A percentile compares a stretch with the other conserved stretches of the same genome.
These are phyloP conservation scores for Phycomyces blakesleeanus DNA, from an alignment of 192 early-diverging fungal species.

Conservation along the genomic window DNA sequence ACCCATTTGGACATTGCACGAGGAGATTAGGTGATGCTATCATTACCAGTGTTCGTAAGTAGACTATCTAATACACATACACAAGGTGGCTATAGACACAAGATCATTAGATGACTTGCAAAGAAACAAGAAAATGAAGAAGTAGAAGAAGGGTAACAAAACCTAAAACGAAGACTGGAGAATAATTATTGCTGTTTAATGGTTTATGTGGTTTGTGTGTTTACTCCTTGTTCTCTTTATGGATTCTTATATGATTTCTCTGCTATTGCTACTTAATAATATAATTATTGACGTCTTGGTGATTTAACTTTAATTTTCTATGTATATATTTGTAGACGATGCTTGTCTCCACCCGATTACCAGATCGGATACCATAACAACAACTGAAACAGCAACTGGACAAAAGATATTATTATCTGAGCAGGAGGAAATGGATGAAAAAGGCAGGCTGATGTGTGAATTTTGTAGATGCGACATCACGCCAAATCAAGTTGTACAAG, in stretches of 20 bases:
- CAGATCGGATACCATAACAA: not conserved
- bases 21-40: not conserved
- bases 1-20: not conserved
- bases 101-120: too few species aligned
- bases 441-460: conserved; percentile 4
- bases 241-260: not conserved
- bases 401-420: not conserved
- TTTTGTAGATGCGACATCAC: conserved; percentile 4
- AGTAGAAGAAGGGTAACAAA: too few species aligned
- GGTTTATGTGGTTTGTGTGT: too few species aligned
- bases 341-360: not conserved
- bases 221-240: not conserved
- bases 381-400: not conserved
- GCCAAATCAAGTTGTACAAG: not conserved
- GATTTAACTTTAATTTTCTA: too few species aligned
- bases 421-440: not conserved
- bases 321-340: too few species aligned
- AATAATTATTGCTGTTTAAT: too few species aligned
- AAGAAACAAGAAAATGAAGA: not conserved
- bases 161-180: too few species aligned
- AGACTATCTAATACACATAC: too few species aligned
- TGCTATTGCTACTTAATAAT: too few species aligned
- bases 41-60: not conserved
- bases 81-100: too few species aligned
- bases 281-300: too few species aligned